A percentile compares a stretch with the other conserved stretches of the same genome.
phyloP scores from a whole-genome alignment of 768 basidiomycete genomes.

The Gymnopilus dilepis region DNA sequence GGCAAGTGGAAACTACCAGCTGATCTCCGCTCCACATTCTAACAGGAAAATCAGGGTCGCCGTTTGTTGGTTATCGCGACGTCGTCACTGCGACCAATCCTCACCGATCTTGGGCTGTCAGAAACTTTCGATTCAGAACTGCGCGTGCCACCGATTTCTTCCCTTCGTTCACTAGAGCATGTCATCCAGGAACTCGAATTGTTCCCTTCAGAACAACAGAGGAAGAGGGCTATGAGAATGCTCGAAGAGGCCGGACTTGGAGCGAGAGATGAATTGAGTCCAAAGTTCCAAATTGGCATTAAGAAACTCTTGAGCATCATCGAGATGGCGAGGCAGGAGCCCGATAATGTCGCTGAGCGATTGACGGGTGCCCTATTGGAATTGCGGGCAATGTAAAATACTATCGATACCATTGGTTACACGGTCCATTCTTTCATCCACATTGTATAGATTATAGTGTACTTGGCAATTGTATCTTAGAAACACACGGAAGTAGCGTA shows the following conservation, averaged over 20 bases:
- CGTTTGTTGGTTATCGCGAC: conserved; percentile 93
- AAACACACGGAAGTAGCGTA: conserved; percentile 3
- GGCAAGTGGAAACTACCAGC: conserved; percentile 46
- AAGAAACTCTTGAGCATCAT: conserved; percentile 91
- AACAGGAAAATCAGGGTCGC: conserved; percentile 63
- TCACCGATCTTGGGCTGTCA: conserved; percentile 87
- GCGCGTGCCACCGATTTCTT: conserved; percentile 80
- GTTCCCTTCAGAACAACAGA: conserved; percentile 63
- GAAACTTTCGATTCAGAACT: conserved; percentile 90
- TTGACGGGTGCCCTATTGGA: conserved; percentile 68
- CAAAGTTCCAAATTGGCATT: conserved; percentile 80
- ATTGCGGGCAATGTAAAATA: conserved; percentile 34
- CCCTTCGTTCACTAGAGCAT: conserved; percentile 70
- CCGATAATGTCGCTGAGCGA: conserved; percentile 78
- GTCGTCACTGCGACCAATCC: conserved; percentile 83
- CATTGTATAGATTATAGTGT: background rate
- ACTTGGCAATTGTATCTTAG: background rate
- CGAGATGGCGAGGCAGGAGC: conserved; percentile 98
- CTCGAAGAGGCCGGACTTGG: conserved; percentile 77
- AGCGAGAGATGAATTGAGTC: conserved; percentile 45
- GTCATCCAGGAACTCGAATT: conserved; percentile 83
- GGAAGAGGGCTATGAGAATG: conserved; percentile 62
- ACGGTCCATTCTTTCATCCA: background rate
- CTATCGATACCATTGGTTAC: background rate
- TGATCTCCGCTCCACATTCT: conserved; percentile 5